These are phyloP conservation scores for Cinchona pubescens DNA, from an alignment of 257 asterid species.

Conservation along the genomic window DNA sequence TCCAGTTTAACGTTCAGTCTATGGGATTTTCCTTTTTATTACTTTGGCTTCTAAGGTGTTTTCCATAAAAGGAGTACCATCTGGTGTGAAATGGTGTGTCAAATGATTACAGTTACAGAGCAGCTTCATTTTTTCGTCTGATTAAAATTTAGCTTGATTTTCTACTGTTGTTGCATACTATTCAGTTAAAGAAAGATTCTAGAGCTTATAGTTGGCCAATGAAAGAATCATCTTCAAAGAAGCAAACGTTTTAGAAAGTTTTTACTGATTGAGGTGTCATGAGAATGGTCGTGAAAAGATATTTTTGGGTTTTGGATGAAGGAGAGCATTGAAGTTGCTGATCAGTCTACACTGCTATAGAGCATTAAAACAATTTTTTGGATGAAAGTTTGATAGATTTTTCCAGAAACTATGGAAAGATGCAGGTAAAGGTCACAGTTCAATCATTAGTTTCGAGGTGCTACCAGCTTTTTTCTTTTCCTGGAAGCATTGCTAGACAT, in stretches of 20 bases:
- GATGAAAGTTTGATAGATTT: conserved; percentile 58
- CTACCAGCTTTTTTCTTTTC: conserved; percentile 18
- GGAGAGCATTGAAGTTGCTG: conserved; percentile 61
- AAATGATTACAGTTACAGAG: conserved; percentile 40
- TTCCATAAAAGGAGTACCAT: conserved; percentile 22
- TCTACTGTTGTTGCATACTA: conserved; percentile 66
- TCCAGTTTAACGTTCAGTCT: conserved; percentile 46
- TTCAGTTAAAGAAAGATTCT: conserved; percentile 88
- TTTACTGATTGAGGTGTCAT: conserved; percentile 60
- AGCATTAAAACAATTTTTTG: conserved; percentile 62
- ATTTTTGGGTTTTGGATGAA: conserved; percentile 35
- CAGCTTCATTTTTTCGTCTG: conserved; percentile 27
- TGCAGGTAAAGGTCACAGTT: conserved; percentile 84
- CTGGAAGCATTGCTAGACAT: conserved; percentile 1
- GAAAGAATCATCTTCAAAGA: conserved; percentile 82
- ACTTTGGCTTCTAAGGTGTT: conserved; percentile 25
- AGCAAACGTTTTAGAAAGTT: conserved; percentile 68
- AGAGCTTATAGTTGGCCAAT: conserved; percentile 83
- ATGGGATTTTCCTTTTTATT: conserved; percentile 30
- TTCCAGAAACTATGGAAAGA: conserved; percentile 54
- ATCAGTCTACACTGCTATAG: conserved; percentile 58
- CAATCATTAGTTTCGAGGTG: conserved; percentile 35
- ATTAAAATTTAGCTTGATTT: conserved; percentile 39
- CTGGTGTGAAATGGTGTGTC: conserved; percentile 37
- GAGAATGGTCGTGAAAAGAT: conserved; percentile 58